Conservation (phyloP, 1,284 basidiomycete genomes). For the Ustilago tritici region DNA sequence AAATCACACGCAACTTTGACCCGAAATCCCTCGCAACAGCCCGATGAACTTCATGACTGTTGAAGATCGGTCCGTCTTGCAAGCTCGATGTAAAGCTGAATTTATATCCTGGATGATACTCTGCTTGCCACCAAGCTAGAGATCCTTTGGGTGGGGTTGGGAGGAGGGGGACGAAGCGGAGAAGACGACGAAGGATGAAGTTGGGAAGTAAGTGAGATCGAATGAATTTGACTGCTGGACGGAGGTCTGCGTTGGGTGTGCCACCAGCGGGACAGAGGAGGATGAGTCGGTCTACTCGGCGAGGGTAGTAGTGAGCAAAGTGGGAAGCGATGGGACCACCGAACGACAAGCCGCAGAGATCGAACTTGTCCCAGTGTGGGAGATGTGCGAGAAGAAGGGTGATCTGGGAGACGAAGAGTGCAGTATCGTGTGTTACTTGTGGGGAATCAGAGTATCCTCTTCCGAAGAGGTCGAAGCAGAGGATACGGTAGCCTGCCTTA, state of each 20-base stretch:
- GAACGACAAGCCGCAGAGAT: conserved; percentile 50
- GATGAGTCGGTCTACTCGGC: conserved; percentile 40
- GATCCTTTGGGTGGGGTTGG: conserved; percentile 44
- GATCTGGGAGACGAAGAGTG: conserved; percentile 49
- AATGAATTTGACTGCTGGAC: conserved; percentile 37
- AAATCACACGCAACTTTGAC: conserved; percentile 29
- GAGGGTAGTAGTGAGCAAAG: conserved; percentile 51
- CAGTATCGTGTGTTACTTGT: conserved; percentile 42
- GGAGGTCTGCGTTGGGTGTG: conserved; percentile 32
- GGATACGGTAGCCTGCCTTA: conserved; percentile 50
- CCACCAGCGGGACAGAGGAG: conserved; percentile 51
- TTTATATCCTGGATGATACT: conserved; percentile 46
- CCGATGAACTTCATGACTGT: conserved; percentile 31
- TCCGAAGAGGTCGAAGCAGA: conserved; percentile 51
- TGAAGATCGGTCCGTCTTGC: conserved; percentile 48
- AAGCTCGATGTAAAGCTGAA: conserved; percentile 44
- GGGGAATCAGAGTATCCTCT: conserved; percentile 52
- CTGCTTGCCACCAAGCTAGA: conserved; percentile 45
- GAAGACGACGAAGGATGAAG: conserved; percentile 22
- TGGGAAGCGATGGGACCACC: conserved; percentile 46
- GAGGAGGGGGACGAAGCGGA: conserved; percentile 39
- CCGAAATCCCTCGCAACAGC: conserved; percentile 34
- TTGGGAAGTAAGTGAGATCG: conserved; percentile 43
- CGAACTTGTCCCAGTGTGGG: conserved; percentile 50
- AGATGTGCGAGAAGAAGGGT: conserved; percentile 42